Evolutionary conservation across 495 filamentous ascomycete species (phyloP), one percentile per base, ranked within the genome.

Genomic region (Aspergillus egyptiacus): DNA sequence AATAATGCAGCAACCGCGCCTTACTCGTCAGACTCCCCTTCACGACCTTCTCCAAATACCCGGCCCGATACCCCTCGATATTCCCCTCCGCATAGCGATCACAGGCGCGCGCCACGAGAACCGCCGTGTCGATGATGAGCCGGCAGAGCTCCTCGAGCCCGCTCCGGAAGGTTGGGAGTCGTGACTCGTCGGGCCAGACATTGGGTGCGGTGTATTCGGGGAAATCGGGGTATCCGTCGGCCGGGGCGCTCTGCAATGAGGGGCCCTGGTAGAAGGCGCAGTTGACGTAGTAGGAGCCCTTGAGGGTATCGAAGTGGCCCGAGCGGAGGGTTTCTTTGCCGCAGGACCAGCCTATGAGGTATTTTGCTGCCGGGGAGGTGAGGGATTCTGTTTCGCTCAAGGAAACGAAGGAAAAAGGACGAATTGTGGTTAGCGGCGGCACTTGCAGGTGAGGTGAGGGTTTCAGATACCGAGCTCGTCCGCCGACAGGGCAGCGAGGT

Each of bases 231-330:
- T 78, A 79, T 52, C 76, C 79, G 41, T 79, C 69, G 5, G 69
- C 68, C 2, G 82, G 75, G 6, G 83, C 82, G 38, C 77, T 78
- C 9, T 81, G 71, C 5, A 89, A 71, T 2, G 58, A 48, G 2
- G 80, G 73, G 52, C 87, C 78, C 40, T 91, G 80, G 64, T 93
- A 91, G 74, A 95, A 96, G 42, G 87, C 87, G 66, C 89, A 95
- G 69, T 97, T 96, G 62, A 91, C 84, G 64, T 97, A 99, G 75
- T 86, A 99, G 14, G 89, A 95, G 45, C 93, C 93, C 71, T 99
- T 99, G 9, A 87, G 77, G 5, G 86, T 95, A 58, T 99, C 93
- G 55, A 90, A 87, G 49, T 84, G 83, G 51, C 91, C 89, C 60
- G 86, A 82, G 54, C 87, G 87, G 39, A 97, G 81, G n/a, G 86